Base-by-base conservation (phyloP, 805 yeast genomes). In the Monosporozyma servazzii region DNA sequence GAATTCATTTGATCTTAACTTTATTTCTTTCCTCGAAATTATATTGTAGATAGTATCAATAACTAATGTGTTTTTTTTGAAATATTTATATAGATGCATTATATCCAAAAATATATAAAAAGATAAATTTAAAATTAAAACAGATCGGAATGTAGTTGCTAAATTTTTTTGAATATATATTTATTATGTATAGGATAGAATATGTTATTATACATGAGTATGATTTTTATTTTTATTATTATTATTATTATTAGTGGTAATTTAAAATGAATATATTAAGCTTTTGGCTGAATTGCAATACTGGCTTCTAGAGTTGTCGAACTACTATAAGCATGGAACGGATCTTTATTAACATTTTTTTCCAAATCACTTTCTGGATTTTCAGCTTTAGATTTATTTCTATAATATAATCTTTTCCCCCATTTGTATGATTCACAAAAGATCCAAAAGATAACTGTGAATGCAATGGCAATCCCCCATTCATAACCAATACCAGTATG, bases 401-500 rank as follows among this genome's bases (percentile, higher is more conserved):
- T 71, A 62, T 61, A 75, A 60, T 77, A 79, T 3, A 71, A 51
- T 61, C 95, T 76, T 71, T 88, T 88, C 60, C 66, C 54, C 65
- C 72, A 78, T 65, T 88, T 88, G 78, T 84, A 86, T 8, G 71
- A 50, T 66, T 88, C 96, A 54, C 79, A 76, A 8, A 82, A 81
- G 5, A 68, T 52, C 57, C 86, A 72, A 63, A 82, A 88, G 37
- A 75, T 70, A 4, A 79, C 51, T 3, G 84, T 70, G 54, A 81
- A 76, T 0, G 79, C 86, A 55, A 83, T 70, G 1, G 88, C 77
- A 54, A 86, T 67, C 15, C 86, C 91, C 95, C 95, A 88, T 71
- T 87, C 95, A 69, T 80, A 81, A 9, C 82, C 77, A 56, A 87
- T 86, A 7, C 82, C 79, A 30, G 67, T 72, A 66, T 88, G 96